Base-by-base conservation (phyloP, 108 stramenopile species). In the Fragilariopsis cylindrus region DNA sequence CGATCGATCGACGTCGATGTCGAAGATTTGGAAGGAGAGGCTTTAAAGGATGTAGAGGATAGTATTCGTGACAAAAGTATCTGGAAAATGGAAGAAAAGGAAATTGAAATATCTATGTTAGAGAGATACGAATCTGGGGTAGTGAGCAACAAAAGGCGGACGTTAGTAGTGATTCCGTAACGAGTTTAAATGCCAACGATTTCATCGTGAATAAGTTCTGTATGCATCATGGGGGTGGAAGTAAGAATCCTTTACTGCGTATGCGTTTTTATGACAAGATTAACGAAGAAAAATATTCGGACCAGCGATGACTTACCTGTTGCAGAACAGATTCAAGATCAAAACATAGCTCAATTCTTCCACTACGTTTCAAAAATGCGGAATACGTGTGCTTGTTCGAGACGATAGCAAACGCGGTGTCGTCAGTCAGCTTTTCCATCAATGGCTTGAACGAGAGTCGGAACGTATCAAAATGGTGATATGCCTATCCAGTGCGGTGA, bases 261-360 rank as follows among this genome's bases (percentile, higher is more conserved):
- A 88, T 96, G 81, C 80, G 95, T 48, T 93, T 96, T 62, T 70
- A 91, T 7, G 57, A 68, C 41, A 90, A 89, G 76, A 67, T 43
- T 8, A 58, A 79, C 13, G 62, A 80, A 56, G 62, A 63, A 45
- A 50, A 39, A 73, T 86, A 4, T 44, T 43, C 48, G 77, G 74
- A 9, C 45, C 69, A 0, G 63, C 4, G 79, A 85, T 3, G 74
- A 81, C 8, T 66, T 90, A 16, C 90, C 88, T n/a, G 69, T 65
- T 9, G 92, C 90, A 8, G 48, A 72, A 12, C 68, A 55, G 54
- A 57, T 78, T 5, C 64, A 83, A 44, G 73, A 68, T 49, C 55
- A 11, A 71, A 79, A 46, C 76, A 80, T 40, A 5, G 66, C 3
- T 70, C 71, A 8, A 16, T 71, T 3, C 66, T 75, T 3, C 88